phyloP scores from a whole-genome alignment of 495 filamentous ascomycete species.

The Penicillium macrosclerotiorum region DNA sequence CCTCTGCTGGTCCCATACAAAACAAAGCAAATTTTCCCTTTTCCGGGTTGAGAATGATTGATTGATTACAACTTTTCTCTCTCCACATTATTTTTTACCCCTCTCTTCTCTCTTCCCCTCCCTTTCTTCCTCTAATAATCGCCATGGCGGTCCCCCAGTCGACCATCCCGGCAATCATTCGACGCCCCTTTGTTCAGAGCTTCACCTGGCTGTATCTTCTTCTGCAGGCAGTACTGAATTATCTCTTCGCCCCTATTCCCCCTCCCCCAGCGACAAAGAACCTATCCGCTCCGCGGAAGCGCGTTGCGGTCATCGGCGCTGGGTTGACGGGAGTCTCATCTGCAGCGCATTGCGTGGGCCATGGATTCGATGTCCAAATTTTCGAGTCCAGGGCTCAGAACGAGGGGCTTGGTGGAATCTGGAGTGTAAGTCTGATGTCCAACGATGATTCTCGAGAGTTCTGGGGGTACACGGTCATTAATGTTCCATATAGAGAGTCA shows the following conservation, averaged over 20 bases:
- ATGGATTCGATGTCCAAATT: conserved; percentile 79
- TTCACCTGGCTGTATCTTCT: conserved; percentile 63
- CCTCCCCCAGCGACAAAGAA: conserved; percentile 53
- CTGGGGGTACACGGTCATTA: not conserved
- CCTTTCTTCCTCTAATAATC: not conserved
- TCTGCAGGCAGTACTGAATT: conserved; percentile 63
- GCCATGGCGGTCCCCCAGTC: conserved; percentile 15
- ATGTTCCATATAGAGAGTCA: conserved; percentile 57
- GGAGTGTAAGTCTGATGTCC: conserved; percentile 59
- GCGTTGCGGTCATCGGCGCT: conserved; percentile 79
- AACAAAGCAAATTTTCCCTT: not conserved
- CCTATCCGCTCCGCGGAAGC: conserved; percentile 46
- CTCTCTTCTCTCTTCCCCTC: not conserved
- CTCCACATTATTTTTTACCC: not conserved
- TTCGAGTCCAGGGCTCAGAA: conserved; percentile 68
- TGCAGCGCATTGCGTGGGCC: conserved; percentile 80
- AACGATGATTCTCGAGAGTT: not conserved
- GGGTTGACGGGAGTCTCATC: conserved; percentile 80
- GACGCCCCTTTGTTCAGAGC: conserved; percentile 34
- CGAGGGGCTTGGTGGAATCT: conserved; percentile 72
- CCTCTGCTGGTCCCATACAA: conserved; percentile 1
- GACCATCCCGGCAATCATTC: conserved; percentile 20
- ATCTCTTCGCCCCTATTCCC: conserved; percentile 66
- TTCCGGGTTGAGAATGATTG: no score
- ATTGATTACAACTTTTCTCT: no score